A percentile compares a stretch with the other conserved stretches of the same genome.
Conservation (phyloP, 371 early-diverging fungal genomes). For the Mortierella sp. region DNA sequence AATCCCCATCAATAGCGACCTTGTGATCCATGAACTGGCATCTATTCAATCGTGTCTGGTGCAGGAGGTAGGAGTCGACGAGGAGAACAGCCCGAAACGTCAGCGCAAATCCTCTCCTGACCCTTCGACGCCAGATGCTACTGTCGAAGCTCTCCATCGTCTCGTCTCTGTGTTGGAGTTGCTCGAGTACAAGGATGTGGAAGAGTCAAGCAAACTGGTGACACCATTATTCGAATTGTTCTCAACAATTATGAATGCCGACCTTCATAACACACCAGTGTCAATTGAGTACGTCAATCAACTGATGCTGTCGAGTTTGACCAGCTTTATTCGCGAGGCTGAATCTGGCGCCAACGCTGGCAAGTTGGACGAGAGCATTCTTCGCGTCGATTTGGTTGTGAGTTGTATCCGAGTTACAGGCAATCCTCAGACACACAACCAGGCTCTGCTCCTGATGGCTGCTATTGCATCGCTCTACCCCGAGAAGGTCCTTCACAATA, state of each 20-base stretch:
- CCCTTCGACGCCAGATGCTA: conserved; percentile 25
- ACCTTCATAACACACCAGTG: conserved; percentile 63
- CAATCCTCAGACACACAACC: conserved; percentile 96
- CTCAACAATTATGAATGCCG: conserved; percentile 71
- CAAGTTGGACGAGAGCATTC: conserved; percentile 52
- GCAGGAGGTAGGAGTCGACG: conserved; percentile 28
- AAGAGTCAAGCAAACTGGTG: conserved; percentile 60
- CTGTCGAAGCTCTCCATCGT: conserved; percentile 63
- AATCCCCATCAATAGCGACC: conserved; percentile 64
- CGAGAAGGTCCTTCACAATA: conserved; percentile 87
- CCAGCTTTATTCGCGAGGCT: conserved; percentile 69
- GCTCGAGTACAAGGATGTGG: conserved; percentile 68
- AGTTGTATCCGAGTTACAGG: conserved; percentile 90
- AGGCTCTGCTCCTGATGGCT: conserved; percentile 88
- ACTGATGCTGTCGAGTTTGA: conserved; percentile 78
- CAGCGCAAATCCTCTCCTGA: conserved; percentile 35
- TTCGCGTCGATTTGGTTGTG: conserved; percentile 88
- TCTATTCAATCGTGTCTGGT: conserved; percentile 48
- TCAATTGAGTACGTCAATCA: conserved; percentile 91
- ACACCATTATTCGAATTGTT: conserved; percentile 81
- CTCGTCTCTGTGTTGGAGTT: conserved; percentile 77
- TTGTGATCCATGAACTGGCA: conserved; percentile 60
- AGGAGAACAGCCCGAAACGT: conserved; percentile 40
- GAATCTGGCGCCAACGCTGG: conserved; percentile 46
- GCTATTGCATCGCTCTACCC: conserved; percentile 86